A percentile compares a stretch with the other conserved stretches of the same genome.
These are phyloP conservation scores for Nymphaea colorata DNA, from an alignment of 164 flowering plant genomes.

Conservation along the genomic window DNA sequence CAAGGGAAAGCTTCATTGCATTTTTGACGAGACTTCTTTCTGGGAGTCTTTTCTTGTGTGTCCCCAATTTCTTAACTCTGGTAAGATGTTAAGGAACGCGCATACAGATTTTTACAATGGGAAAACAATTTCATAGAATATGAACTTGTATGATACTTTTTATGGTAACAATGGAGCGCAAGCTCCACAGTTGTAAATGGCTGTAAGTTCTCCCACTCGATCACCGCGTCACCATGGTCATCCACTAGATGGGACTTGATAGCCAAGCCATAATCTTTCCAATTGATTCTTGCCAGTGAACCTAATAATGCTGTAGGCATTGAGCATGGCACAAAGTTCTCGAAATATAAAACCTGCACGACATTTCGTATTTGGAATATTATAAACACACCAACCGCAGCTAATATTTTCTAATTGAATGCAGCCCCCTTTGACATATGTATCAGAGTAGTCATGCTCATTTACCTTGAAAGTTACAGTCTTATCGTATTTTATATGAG, in stretches of 20 bases:
- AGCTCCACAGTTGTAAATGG: conserved; percentile 40
- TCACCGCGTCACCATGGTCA: conserved; percentile 25
- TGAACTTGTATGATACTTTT: conserved; percentile 42
- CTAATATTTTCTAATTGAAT: no score
- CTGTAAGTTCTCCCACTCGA: conserved; percentile 75
- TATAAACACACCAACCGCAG: no score
- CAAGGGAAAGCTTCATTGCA: conserved; percentile 57
- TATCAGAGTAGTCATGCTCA: no score
- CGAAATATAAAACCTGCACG: conserved; percentile 63
- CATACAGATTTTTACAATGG: neutral
- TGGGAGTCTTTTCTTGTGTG: conserved; percentile 18
- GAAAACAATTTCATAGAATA: neutral
- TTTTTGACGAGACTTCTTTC: conserved; percentile 43
- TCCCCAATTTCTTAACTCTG: conserved; percentile 10
- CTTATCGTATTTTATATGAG: no score
- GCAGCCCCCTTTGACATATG: no score
- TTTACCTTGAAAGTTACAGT: no score
- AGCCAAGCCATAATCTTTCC: conserved; percentile 67
- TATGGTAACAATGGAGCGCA: conserved; percentile 51
- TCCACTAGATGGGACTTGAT: conserved; percentile 22
- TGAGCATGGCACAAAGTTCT: conserved; percentile 47
- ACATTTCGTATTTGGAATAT: no score
- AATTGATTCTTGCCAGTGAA: conserved; percentile 51
- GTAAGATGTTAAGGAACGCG: conserved; percentile 37
- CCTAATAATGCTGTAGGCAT: conserved; percentile 35